phyloP scores from a whole-genome alignment of 345 rosid genomes.

The Conringia planisiliqua region DNA sequence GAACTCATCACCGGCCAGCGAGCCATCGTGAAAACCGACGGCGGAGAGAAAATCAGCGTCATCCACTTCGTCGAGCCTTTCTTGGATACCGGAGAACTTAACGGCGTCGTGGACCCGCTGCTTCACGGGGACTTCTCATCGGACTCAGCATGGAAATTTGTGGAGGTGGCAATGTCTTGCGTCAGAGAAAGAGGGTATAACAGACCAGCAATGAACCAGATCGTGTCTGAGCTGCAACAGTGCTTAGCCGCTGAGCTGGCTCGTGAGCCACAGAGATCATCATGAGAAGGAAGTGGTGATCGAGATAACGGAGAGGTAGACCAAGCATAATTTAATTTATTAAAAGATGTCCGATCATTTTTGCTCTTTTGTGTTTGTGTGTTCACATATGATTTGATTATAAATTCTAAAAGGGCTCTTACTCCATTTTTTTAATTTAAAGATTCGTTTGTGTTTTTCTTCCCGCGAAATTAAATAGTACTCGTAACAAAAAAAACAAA shows the following conservation, averaged over 20 bases:
- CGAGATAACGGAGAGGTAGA: not conserved
- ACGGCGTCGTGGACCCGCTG: constrained; percentile 20
- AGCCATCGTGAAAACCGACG: constrained; percentile 28
- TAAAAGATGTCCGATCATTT: not conserved
- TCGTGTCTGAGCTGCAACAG: constrained; percentile 26
- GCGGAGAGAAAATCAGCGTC: constrained; percentile 27
- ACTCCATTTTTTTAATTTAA: not conserved
- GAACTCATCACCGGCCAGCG: constrained; percentile 51
- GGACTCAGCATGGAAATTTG: constrained; percentile 31
- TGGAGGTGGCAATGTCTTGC: constrained; percentile 34
- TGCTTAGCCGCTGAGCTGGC: constrained; percentile 27
- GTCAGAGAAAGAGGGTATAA: constrained; percentile 14
- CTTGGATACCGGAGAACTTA: constrained; percentile 17
- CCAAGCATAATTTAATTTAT: not conserved
- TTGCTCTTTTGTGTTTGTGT: not conserved
- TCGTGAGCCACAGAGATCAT: constrained; percentile 9
- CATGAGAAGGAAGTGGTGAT: not conserved
- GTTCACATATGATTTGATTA: not conserved
- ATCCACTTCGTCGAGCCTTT: constrained; percentile 23
- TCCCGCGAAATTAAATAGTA: not conserved
- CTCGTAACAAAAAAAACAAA: not conserved
- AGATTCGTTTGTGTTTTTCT: not conserved
- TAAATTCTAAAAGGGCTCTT: not conserved
- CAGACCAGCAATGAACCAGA: constrained; percentile 31
- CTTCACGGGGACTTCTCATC: constrained; percentile 13